Evolutionary conservation across 345 rosid genomes (phyloP).

Genomic region (Trapa bicornis): DNA sequence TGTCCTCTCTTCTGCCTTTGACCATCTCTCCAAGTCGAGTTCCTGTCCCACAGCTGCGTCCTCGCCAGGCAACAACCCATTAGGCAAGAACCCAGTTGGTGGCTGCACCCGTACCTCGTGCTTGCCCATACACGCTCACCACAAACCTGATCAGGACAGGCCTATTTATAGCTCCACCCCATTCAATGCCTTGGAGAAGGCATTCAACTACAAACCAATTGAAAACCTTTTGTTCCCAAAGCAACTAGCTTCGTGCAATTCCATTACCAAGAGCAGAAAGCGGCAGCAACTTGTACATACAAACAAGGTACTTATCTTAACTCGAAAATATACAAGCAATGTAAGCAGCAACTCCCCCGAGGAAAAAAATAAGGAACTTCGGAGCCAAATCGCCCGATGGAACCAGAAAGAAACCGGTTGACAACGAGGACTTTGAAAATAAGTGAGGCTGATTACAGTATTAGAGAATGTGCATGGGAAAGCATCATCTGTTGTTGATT

Average conservation of each 20-base stretch:
- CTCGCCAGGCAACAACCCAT: slow-evolving; percentile 71
- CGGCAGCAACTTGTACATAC: neutral
- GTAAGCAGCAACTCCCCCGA: too few relatives aligned
- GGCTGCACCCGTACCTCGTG: slow-evolving; percentile 65
- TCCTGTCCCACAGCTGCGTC: slow-evolving; percentile 50
- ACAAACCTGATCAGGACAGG: slow-evolving; percentile 12
- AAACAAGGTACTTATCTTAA: too few relatives aligned
- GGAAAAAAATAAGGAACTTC: neutral
- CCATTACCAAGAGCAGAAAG: neutral
- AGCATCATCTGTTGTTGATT: neutral
- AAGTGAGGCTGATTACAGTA: neutral
- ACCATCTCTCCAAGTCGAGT: slow-evolving; percentile 64
- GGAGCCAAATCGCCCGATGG: neutral
- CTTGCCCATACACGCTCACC: slow-evolving; percentile 74
- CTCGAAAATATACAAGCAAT: too few relatives aligned
- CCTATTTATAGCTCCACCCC: neutral
- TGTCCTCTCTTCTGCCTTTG: slow-evolving; percentile 70
- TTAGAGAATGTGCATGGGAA: neutral
- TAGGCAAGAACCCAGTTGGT: slow-evolving; percentile 47
- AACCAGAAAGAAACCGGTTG: neutral
- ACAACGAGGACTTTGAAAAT: neutral
- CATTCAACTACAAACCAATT: slow-evolving; percentile 1
- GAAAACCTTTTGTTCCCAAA: neutral
- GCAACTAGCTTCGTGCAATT: neutral
- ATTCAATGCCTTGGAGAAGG: neutral